Conservation (phyloP, 257 asterid species). For the Scutellaria barbata region DNA sequence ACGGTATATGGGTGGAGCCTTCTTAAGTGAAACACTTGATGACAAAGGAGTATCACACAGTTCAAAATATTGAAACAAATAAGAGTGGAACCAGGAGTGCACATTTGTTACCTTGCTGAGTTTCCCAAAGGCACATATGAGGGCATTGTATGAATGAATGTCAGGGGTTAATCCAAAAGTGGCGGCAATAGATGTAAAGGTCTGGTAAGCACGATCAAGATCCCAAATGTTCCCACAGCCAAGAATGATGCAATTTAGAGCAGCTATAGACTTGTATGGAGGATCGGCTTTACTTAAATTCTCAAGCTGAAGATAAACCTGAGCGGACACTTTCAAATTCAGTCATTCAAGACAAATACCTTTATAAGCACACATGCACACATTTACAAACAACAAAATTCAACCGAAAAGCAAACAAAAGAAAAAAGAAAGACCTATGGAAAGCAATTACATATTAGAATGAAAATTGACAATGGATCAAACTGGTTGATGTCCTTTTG, state of each 20-base stretch:
- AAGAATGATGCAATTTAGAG: constrained; percentile 73
- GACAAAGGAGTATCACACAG: constrained; percentile 8
- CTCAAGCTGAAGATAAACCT: constrained; percentile 97
- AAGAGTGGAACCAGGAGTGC: constrained; percentile 21
- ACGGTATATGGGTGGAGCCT: constrained; percentile 2
- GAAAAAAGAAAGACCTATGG: background rate
- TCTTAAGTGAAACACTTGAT: constrained; percentile 8
- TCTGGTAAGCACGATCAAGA: constrained; percentile 86
- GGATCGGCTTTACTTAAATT: constrained; percentile 63
- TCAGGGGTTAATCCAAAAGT: constrained; percentile 69
- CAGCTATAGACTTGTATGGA: constrained; percentile 82
- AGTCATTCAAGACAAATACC: constrained; percentile 29
- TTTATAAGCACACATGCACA: constrained; percentile 5
- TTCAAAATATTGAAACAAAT: constrained; percentile 6
- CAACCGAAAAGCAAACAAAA: constrained; percentile 16
- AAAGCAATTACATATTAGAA: constrained; percentile 3
- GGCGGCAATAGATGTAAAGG: constrained; percentile 63
- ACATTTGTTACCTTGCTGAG: constrained; percentile 62
- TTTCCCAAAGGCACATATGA: constrained; percentile 76
- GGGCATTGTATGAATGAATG: constrained; percentile 81
- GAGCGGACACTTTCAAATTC: constrained; percentile 42
- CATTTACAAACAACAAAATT: constrained; percentile 4
- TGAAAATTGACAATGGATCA: constrained; percentile 16
- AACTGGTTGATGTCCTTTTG: background rate
- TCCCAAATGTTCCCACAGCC: constrained; percentile 96